Conservation (phyloP, 805 yeast genomes). For the Millerago galiae region DNA sequence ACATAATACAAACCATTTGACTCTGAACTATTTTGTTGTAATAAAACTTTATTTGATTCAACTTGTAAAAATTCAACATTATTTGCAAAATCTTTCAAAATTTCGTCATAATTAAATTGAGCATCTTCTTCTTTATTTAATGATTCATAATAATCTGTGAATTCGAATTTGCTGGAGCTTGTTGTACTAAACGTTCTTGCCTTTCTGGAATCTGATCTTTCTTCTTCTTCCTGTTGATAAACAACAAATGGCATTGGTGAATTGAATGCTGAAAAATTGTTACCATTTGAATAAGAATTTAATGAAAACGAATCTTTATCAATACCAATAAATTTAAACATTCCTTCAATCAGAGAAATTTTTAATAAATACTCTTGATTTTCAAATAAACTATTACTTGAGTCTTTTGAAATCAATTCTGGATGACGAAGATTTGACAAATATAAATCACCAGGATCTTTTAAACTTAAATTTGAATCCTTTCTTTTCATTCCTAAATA, state of each 20-base stretch:
- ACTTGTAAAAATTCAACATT: constrained; percentile 49
- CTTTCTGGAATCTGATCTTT: constrained; percentile 1
- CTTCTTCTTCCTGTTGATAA: constrained; percentile 5
- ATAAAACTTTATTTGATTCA: constrained; percentile 47
- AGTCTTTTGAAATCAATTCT: no score
- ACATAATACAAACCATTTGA: constrained; percentile 77
- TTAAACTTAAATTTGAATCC: background rate
- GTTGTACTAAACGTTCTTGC: constrained; percentile 13
- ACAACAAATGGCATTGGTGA: constrained; percentile 17
- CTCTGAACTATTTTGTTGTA: constrained; percentile 51
- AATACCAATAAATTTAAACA: constrained; percentile 65
- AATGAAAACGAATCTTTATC: constrained; percentile 31
- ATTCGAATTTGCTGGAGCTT: constrained; percentile 16
- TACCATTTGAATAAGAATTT: background rate
- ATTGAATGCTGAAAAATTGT: constrained; percentile 10
- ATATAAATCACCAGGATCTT: no score
- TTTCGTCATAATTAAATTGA: constrained; percentile 46
- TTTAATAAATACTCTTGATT: constrained; percentile 47
- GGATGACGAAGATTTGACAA: no score
- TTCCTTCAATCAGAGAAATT: constrained; percentile 61
- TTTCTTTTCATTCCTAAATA: background rate
- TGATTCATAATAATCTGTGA: constrained; percentile 18
- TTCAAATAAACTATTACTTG: no score
- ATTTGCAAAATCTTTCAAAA: constrained; percentile 44
- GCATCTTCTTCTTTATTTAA: constrained; percentile 7